Evolutionary conservation across 345 rosid genomes (phyloP), one percentile per base, ranked within the genome.

Genomic region (Moringa oleifera): DNA sequence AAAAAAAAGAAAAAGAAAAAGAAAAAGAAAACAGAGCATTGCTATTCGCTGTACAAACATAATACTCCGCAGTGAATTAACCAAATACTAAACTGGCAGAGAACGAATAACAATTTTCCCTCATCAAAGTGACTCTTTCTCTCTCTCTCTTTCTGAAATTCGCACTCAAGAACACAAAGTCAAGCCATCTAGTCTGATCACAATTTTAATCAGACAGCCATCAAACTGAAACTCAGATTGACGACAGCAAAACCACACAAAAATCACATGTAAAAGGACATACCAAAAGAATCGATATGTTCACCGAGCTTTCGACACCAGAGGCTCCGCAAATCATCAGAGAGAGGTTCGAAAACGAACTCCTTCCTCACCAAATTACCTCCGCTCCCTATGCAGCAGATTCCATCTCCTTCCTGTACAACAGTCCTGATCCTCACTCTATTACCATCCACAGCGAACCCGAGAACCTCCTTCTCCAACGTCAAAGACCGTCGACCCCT

Each of bases 301-400:
- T 75, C 79, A 16, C 75, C 82, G 52, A 90, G 87, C 70, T 75
- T 79, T 21, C 78, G 79, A 56, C 83, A 79, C 97, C 94, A 93
- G 9, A 81, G 77, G 0, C 60, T 59, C 68, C 65, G 77, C 12
- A 92, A 86, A 55, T 86, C 95, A 21, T 69, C 73, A 6, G 85
- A 64, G 61, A 78, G 70, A 66, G 85, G 83, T 78, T 88, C 85
- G 75, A 94, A 90, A n/a, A 80, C 80, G 58, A 86, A 76, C 63
- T 91, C 85, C 66, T 66, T 84, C 75, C 96, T 88, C 58, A 57
- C 73, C 78, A 83, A 60, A 68, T 63, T 73, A 55, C 80, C 90
- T 6, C 33, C 46, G 7, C 67, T 73, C 51, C 69, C 81, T 6
- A 20, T 37, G 23, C 97, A 85, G 82, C 85, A 88, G 71, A 80